Conservation (phyloP, 2,329 filamentous ascomycete genomes). For the Botryotinia convoluta region DNA sequence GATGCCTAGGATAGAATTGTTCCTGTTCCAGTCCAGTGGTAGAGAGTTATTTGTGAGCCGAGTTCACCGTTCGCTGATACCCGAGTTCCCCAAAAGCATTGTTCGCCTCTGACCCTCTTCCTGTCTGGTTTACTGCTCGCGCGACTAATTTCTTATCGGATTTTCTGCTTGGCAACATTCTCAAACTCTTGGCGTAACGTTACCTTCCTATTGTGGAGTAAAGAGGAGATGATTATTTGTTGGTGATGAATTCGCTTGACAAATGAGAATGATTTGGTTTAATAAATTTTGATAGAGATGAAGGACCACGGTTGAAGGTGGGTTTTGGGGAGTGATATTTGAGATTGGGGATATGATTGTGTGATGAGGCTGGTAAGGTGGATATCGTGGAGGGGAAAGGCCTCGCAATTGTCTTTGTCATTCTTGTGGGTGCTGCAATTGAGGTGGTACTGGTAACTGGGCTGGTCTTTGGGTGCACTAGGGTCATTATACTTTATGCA, state of each 20-base stretch:
- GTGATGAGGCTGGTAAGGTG: conserved; percentile 3
- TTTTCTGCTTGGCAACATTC: neutral
- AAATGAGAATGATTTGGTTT: conserved; percentile 9
- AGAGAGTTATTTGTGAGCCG: neutral
- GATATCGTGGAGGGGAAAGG: neutral
- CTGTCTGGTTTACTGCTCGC: neutral
- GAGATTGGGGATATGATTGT: conserved; percentile 4
- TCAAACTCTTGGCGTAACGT: neutral
- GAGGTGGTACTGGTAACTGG: neutral
- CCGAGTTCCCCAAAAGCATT: neutral
- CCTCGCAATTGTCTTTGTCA: neutral
- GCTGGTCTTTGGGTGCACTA: neutral
- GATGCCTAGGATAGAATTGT: neutral
- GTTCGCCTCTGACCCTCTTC: neutral
- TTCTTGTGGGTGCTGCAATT: neutral
- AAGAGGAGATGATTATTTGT: conserved; percentile 6
- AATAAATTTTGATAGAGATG: conserved; percentile 4
- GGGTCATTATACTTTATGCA: neutral
- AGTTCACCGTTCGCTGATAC: neutral
- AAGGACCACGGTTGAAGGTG: neutral
- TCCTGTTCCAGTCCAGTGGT: conserved; percentile 8
- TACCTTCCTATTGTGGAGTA: conserved; percentile 17
- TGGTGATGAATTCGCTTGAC: conserved; percentile 7
- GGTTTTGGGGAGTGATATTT: neutral
- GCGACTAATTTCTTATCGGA: conserved; percentile 9